phyloP scores from a whole-genome alignment of 495 filamentous ascomycete genomes.

The Hyaloscypha bicolor region DNA sequence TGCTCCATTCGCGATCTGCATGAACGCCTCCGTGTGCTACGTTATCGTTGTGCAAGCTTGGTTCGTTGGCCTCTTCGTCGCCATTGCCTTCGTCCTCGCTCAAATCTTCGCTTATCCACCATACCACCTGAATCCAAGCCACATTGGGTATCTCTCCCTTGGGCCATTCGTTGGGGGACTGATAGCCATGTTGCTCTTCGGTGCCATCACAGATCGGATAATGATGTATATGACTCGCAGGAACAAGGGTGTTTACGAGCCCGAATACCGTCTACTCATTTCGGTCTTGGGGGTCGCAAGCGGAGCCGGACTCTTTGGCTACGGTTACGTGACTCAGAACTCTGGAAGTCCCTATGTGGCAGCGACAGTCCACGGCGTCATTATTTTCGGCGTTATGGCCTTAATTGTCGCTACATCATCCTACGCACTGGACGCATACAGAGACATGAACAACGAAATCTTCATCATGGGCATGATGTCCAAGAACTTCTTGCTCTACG shows the following conservation, averaged over 20 bases:
- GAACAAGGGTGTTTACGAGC: slow-evolving; percentile 49
- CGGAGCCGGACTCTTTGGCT: slow-evolving; percentile 45
- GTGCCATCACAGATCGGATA: slow-evolving; percentile 40
- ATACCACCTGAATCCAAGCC: slow-evolving; percentile 57
- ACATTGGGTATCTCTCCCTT: slow-evolving; percentile 63
- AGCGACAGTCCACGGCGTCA: slow-evolving; percentile 43
- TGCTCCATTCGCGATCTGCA: slow-evolving; percentile 39
- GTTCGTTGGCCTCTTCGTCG: slow-evolving; percentile 66
- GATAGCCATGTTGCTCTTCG: slow-evolving; percentile 40
- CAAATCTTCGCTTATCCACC: slow-evolving; percentile 56
- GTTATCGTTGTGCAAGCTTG: slow-evolving; percentile 65
- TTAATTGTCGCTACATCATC: slow-evolving; percentile 41
- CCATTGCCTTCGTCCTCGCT: slow-evolving; percentile 58
- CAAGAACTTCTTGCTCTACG: slow-evolving; percentile 50
- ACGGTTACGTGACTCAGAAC: slow-evolving; percentile 42
- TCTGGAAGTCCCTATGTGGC: slow-evolving; percentile 43
- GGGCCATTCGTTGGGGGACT: slow-evolving; percentile 18
- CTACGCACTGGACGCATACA: slow-evolving; percentile 48
- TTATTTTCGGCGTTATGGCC: slow-evolving; percentile 45
- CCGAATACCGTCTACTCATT: slow-evolving; percentile 48
- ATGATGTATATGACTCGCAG: slow-evolving; percentile 42
- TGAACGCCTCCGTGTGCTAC: slow-evolving; percentile 65
- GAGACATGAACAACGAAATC: slow-evolving; percentile 46
- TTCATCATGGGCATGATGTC: slow-evolving; percentile 44
- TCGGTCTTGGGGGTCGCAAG: slow-evolving; percentile 41